Evolutionary conservation across 208 protist genomes (phyloP), one percentile per base, ranked within the genome.

Genomic region (Naegleria gruberi): DNA sequence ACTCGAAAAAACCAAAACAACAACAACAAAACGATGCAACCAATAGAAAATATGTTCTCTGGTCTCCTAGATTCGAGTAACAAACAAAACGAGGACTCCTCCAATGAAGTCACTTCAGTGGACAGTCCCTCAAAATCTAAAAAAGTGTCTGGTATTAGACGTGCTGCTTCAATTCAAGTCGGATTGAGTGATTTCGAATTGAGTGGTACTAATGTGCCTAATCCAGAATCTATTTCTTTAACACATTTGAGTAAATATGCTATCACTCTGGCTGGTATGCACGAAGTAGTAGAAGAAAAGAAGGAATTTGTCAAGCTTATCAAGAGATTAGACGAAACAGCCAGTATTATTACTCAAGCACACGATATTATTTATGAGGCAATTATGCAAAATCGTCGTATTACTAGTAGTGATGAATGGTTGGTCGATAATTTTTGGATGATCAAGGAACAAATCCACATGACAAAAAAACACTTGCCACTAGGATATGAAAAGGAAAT

Each of bases 351-450:
- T 23, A 87, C 19, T 51, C 83, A 87, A 37, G 83, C 83, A 10
- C 34, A 87, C 37, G 83, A 87, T 55, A 87, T 87, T 41, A 87
- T 87, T 23, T 55, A 46, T 55, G 83, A 87, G 19, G 83, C 83
- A 10, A 87, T 87, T 41, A 87, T 87, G 83, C 19, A 34, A 30
- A 55, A 55, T 55, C 41, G 83, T 41, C 41, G 83, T 41, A 87
- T 87, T 41, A 87, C 83, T 26, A 42, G n/a, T 34, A 87, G 43
- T 55, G 83, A 87, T 40, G 83, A 87, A 87, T 87, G 83, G 83
- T 23, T 87, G 8, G 83, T 87, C 6, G 83, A 87, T 23, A 87
- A 87, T 37, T 87, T 87, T 87, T 87, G 83, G 83, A 87, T 87
- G 83, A 87, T 87, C 6, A 87, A 45, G 6, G 83, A 87, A 41